Evolutionary conservation across 495 filamentous ascomycete species (phyloP), one percentile per base, ranked within the genome.

Genomic region (Clohesyomyces aquaticus): DNA sequence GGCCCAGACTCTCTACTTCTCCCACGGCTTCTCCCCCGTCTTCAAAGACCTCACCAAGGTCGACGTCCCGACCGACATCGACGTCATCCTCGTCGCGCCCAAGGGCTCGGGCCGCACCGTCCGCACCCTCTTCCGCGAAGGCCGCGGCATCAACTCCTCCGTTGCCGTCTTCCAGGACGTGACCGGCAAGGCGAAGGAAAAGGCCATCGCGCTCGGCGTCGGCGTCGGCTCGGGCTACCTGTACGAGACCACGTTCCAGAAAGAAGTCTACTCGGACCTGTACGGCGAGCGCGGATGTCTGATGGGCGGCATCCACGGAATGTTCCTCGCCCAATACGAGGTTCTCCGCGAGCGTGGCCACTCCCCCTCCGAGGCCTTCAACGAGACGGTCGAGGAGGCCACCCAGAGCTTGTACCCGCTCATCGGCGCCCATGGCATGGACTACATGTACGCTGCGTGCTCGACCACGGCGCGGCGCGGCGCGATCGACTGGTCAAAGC

Each of bases 291-390:
- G 94, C 81, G 94, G 95, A 76, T 98, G 95, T 85, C 82, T 98
- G 70, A 98, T 98, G 95, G 95, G 94, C 72, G 94, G 95, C 79
- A 98, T 98, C 80, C 95, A 98, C 85, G 94, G 94, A 80, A 98
- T 98, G 94, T 98, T 98, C 89, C 91, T 98, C 69, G 94, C 94
- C 62, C 94, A 98, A 84, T 98, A 98, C 84, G 95, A 98, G 85
- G 94, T 98, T 72, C 93, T 98, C 77, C 94, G 94, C 75, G 94
- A 98, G 86, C 85, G 88, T 68, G 94, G 94, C 78, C 94, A 98
- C 87, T 87, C 82, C 82, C 94, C 94, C 74, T 93, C 88, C 73
- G 95, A 98, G 83, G 94, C 94, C 64, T 98, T 98, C 89, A 98
- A 98, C 84, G 94, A 98, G 91, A 97, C 94, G 67, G 94, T 98